Evolutionary conservation across 257 asterid species (phyloP).

Genomic region (Anisodus acutangulus): DNA sequence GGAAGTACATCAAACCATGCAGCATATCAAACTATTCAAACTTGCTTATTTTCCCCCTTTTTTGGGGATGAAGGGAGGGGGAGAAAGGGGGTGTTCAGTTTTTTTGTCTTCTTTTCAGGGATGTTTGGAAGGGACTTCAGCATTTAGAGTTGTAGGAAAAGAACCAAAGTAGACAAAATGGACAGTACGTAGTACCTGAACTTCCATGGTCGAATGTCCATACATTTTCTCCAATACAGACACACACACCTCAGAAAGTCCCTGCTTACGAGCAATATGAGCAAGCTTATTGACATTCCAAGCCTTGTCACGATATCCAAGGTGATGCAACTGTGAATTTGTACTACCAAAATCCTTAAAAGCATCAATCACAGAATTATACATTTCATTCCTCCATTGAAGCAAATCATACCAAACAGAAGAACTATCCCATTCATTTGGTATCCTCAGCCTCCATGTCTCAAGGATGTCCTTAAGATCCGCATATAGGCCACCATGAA

Average conservation of each 20-base stretch:
- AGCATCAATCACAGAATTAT: conserved; percentile 92
- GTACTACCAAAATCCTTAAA: conserved; percentile 85
- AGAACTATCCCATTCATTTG: conserved; percentile 98
- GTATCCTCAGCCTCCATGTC: conserved; percentile 98
- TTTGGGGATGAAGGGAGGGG: too few relatives aligned
- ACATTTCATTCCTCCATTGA: conserved; percentile 99
- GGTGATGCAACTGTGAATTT: conserved; percentile 89
- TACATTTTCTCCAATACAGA: conserved; percentile 94
- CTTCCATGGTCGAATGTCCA: conserved; percentile 99
- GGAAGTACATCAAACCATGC: conserved; percentile 7
- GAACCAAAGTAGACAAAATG: conserved; percentile 29
- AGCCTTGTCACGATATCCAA: conserved; percentile 99
- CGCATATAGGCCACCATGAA: conserved; percentile 78
- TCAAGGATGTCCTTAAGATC: conserved; percentile 98
- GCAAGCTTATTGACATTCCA: conserved; percentile 99
- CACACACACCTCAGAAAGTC: conserved; percentile 89
- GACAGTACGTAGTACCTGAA: conserved; percentile 61
- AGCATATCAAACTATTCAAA: not conserved
- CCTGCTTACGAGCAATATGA: conserved; percentile 93
- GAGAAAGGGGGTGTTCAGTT: not conserved
- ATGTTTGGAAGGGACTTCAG: not conserved
- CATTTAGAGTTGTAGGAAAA: conserved; percentile 7
- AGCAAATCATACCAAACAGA: conserved; percentile 98
- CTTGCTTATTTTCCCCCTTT: not conserved
- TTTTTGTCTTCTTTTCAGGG: not conserved